phyloP scores from a whole-genome alignment of 768 basidiomycete genomes.

The Boletus vinaceobasis region DNA sequence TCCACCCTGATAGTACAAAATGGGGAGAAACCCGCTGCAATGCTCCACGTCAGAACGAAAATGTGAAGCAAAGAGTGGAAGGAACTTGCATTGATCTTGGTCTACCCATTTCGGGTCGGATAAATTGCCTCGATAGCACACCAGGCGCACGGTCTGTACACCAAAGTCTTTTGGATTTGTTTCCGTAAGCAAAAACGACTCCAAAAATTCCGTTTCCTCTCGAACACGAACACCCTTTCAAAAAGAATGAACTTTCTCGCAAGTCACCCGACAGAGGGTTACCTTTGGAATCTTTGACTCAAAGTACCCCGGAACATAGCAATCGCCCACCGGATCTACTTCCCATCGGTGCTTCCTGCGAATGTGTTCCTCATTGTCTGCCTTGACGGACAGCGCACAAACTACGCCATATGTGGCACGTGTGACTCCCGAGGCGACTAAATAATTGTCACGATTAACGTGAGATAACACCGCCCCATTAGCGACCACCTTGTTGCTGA shows the following conservation, averaged over 20 bases:
- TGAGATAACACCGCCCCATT: slow-evolving; percentile 9
- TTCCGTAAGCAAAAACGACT: slow-evolving; percentile 9
- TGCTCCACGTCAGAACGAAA: not conserved
- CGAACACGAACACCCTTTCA: slow-evolving; percentile 1
- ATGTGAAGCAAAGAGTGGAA: not conserved
- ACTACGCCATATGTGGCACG: slow-evolving; percentile 5
- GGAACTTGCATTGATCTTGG: slow-evolving; percentile 8
- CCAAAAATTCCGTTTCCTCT: slow-evolving; percentile 6
- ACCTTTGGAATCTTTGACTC: slow-evolving; percentile 13
- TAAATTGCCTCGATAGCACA: slow-evolving; percentile 8
- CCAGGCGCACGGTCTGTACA: slow-evolving; percentile 1
- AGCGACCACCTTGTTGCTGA: slow-evolving; percentile 9
- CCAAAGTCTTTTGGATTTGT: not conserved
- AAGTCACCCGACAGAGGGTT: not conserved
- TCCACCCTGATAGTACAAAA: slow-evolving; percentile 3
- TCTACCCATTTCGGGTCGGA: slow-evolving; percentile 14
- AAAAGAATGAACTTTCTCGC: not conserved
- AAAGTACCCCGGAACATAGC: slow-evolving; percentile 14
- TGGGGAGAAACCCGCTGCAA: slow-evolving; percentile 2
- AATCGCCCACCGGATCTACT: not conserved
- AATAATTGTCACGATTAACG: not conserved
- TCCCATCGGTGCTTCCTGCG: slow-evolving; percentile 12
- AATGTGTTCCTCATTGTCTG: slow-evolving; percentile 1
- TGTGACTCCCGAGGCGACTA: not conserved
- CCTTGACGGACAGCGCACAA: slow-evolving; percentile 1